A percentile compares a stretch with the other conserved stretches of the same genome.
Evolutionary conservation across 495 filamentous ascomycete genomes (phyloP).

Genomic region (Annulohypoxylon stygium): DNA sequence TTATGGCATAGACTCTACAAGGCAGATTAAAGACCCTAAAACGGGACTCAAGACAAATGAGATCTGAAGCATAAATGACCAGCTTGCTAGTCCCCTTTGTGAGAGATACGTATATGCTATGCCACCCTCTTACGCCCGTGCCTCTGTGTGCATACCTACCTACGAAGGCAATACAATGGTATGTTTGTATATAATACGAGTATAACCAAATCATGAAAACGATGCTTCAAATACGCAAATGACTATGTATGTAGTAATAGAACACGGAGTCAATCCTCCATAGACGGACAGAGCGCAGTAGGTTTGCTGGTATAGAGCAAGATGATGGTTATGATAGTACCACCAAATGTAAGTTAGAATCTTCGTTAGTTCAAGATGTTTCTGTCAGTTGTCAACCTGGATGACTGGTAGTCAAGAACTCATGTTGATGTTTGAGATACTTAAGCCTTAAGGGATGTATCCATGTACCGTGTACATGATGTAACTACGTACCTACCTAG

Average conservation of each 20-base stretch:
- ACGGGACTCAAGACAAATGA: constrained; percentile 39
- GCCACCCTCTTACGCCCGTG: not conserved
- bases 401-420: no score
- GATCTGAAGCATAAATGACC: constrained; percentile 37
- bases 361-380: no score
- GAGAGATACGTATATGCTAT: not conserved
- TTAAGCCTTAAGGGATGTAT: no score
- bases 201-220: not conserved
- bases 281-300: no score
- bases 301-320: no score
- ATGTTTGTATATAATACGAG: not conserved
- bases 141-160: not conserved
- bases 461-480: no score
- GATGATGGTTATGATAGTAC: no score
- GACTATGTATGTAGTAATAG: not conserved
- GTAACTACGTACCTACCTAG: not conserved
- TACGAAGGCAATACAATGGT: not conserved
- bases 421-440: no score
- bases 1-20: constrained; percentile 48
- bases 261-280: no score
- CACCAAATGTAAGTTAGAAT: no score
- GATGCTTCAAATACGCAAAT: not conserved
- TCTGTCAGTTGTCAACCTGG: no score
- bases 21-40: constrained; percentile 34
- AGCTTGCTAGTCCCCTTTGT: not conserved